Base-by-base conservation (phyloP, 345 rosid species). In the Eutrema yunnanense region DNA sequence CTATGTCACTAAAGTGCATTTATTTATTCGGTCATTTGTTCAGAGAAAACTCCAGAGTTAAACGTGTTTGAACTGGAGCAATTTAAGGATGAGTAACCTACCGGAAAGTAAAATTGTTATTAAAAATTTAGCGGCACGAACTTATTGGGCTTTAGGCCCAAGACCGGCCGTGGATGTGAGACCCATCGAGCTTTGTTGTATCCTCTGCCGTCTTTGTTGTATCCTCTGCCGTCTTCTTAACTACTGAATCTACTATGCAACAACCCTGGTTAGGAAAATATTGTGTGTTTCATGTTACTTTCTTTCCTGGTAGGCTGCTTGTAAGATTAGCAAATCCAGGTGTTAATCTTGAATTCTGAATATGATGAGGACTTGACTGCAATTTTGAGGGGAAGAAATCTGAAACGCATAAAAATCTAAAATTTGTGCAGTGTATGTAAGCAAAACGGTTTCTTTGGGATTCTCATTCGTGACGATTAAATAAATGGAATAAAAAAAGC, bases 371-470 rank as follows among this genome's bases (percentile, higher is more conserved):
- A 41, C 38, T 62, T 19, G 3, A 43, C 13, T 19, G 16, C 71
- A 73, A 72, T 6, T 5, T 43, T 22, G 0, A 4, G 0, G 11
- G 32, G 22, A 3, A 71, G 16, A 32, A 30, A 62, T 41, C 37
- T 62, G 63, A 63, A 71, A 72, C 48, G 22, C 41, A 32, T 72
- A 49, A 38, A 57, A 38, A 57, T 14, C 10, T 11, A 6, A 67
- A 67, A 40, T 12, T 0, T 55, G 68, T 60, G 43, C 67, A 60
- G 26, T 60, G 42, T n/a, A 16, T 47, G 27, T 26, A 26, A 67
- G 73, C 72, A 59, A 19, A 19, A 66, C 68, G 40, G 78, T 67
- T 74, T 59, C 67, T 42, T 59, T 41, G 71, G 42, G 65, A 74
- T 50, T 58, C 73, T 22, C 62, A 74, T 67, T n/a, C n/a, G n/a